phyloP scores from a whole-genome alignment of 1,284 basidiomycete genomes.

The Pterulicium gracile region DNA sequence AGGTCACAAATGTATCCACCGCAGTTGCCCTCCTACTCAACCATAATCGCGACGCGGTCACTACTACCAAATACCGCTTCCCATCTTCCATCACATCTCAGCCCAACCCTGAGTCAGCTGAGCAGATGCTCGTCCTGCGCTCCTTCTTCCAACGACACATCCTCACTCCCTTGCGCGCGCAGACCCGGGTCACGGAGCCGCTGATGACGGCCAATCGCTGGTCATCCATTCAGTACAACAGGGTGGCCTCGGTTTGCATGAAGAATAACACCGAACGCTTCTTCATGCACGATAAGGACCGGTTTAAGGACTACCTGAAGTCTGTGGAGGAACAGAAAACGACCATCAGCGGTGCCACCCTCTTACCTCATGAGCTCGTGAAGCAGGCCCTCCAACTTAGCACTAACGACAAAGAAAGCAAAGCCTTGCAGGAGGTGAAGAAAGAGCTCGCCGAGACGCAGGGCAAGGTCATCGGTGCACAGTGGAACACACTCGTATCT shows the following conservation, averaged over 20 bases:
- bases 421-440: slow-evolving; percentile 10
- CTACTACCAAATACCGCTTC: slow-evolving; percentile 12
- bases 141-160: slow-evolving; percentile 43
- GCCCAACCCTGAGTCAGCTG: slow-evolving; percentile 15
- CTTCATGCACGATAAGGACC: slow-evolving; percentile 40
- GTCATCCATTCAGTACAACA: slow-evolving; percentile 40
- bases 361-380: slow-evolving; percentile 48
- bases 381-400: slow-evolving; percentile 21
- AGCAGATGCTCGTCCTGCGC: slow-evolving; percentile 30
- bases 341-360: slow-evolving; percentile 48
- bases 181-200: slow-evolving; percentile 38
- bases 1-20: slow-evolving; percentile 49
- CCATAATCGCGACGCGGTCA: slow-evolving; percentile 16
- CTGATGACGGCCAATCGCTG: slow-evolving; percentile 53
- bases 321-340: slow-evolving; percentile 42
- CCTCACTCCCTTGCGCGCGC: slow-evolving; percentile 42
- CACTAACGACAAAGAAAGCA: neutral
- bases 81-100: slow-evolving; percentile 18
- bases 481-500: slow-evolving; percentile 53
- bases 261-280: slow-evolving; percentile 40
- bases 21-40: slow-evolving; percentile 47
- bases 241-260: slow-evolving; percentile 55
- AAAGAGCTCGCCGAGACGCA: slow-evolving; percentile 21
- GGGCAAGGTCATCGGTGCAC: slow-evolving; percentile 39
- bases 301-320: slow-evolving; percentile 46